Evolutionary conservation across 2,329 filamentous ascomycete species (phyloP), one percentile per base, ranked within the genome.

Genomic region (Falciphora oryzae): DNA sequence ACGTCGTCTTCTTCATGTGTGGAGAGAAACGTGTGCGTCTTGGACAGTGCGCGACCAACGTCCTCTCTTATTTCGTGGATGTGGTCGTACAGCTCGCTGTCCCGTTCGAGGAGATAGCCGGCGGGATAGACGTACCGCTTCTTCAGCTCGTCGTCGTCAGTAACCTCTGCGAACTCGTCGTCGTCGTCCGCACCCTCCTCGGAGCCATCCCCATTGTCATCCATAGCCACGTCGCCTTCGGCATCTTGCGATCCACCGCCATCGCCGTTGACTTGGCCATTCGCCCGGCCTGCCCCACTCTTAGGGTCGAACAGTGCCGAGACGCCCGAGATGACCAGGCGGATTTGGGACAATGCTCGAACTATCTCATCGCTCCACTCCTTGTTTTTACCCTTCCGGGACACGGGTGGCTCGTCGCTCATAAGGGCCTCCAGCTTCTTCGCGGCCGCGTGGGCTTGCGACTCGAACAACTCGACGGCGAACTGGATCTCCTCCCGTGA

Each of bases 301-400:
- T 87, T 85, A 1, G 92, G 88, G 72, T 97, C 92, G 73, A 99
- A 98, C 14, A 99, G 81, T 1, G 91, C 89, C 10, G 94, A 93
- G 65, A 97, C 88, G 63, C 95, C 95, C 3, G 94, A 96, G 31
- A 96, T 87, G 59, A 97, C 87, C n/a, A 99, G 83, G 35, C 94
- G 85, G 18, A 99, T 81, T 63, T 97, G 88, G 16, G 94, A 91
- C 65, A 99, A 83, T 69, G 97, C 92, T 64, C 95, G 83, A 2
- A 93, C 94, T 32, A 98, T 89, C 74, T 99, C 96, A 74, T 99
- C 95, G 0, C 94, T 97, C 95, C 95, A 99, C 71, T 97, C 94
- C 76, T 98, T 99, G 70, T 96, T 96, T 74, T 94, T 97, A 53
- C 95, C 95, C 69, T 93, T 94, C 65, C 94, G 86, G 75, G 93